phyloP scores from a whole-genome alignment of 2,329 filamentous ascomycete genomes.

The Lasiodiplodia sp. region DNA sequence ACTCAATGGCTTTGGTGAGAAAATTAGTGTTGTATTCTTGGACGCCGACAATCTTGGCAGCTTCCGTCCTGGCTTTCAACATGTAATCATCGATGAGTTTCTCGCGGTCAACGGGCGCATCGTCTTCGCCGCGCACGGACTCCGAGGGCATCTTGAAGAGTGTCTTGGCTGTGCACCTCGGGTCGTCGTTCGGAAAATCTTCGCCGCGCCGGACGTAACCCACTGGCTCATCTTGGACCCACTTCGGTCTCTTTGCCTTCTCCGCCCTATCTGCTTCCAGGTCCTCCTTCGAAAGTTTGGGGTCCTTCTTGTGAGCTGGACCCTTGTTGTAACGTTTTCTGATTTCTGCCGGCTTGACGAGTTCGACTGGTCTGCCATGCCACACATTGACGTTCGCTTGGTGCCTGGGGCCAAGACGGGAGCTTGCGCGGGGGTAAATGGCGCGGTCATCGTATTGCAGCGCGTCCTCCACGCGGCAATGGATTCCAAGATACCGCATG shows the following conservation, averaged over 20 bases:
- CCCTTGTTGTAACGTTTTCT: constrained; percentile 77
- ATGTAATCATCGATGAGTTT: constrained; percentile 79
- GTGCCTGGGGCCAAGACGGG: constrained; percentile 86
- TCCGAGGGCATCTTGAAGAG: constrained; percentile 76
- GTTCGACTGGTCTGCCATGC: constrained; percentile 86
- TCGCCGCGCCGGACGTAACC: constrained; percentile 88
- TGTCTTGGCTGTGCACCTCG: constrained; percentile 75
- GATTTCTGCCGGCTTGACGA: constrained; percentile 85
- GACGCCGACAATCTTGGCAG: constrained; percentile 72
- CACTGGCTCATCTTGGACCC: constrained; percentile 88
- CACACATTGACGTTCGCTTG: constrained; percentile 86
- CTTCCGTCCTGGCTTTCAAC: constrained; percentile 64
- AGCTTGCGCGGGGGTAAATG: constrained; percentile 95
- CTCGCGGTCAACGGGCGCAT: constrained; percentile 55
- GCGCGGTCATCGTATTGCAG: constrained; percentile 92
- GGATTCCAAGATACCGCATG: constrained; percentile 92
- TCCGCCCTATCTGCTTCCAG: constrained; percentile 82
- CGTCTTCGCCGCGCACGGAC: constrained; percentile 54
- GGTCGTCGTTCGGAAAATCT: constrained; percentile 75
- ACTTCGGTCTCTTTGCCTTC: constrained; percentile 84
- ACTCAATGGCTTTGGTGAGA: constrained; percentile 79
- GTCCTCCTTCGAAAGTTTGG: constrained; percentile 80
- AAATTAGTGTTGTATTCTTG: constrained; percentile 83
- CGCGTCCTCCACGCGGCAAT: constrained; percentile 93
- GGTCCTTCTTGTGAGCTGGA: constrained; percentile 73